Evolutionary conservation across 1,284 basidiomycete genomes (phyloP).

Genomic region (Pseudozyma pruni): DNA sequence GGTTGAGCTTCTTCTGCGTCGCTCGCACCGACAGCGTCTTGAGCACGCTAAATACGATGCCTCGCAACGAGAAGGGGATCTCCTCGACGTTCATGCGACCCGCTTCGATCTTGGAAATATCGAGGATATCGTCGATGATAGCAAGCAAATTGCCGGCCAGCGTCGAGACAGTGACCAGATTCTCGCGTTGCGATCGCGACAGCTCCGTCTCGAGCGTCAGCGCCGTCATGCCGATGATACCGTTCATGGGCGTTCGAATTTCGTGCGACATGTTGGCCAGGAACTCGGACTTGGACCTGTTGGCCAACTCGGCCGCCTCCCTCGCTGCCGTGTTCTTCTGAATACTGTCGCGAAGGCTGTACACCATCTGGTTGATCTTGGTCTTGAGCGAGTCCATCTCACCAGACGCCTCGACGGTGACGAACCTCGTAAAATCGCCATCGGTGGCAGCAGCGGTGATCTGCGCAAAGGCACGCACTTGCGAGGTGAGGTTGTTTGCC

Average conservation of each 20-base stretch:
- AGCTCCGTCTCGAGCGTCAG: constrained; percentile 92
- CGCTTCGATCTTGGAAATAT: constrained; percentile 75
- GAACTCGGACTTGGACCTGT: constrained; percentile 96
- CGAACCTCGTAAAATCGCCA: constrained; percentile 98
- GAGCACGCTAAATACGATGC: constrained; percentile 95
- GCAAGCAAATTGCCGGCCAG: constrained; percentile 90
- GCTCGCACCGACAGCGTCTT: constrained; percentile 98
- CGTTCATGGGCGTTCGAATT: constrained; percentile 68
- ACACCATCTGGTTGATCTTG: constrained; percentile 99
- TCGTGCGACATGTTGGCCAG: constrained; percentile 69
- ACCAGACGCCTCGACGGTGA: constrained; percentile 97
- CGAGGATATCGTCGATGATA: constrained; percentile 77
- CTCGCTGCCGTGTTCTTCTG: constrained; percentile 99
- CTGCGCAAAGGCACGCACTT: constrained; percentile 98
- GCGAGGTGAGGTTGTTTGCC: constrained; percentile 89
- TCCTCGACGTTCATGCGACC: constrained; percentile 99
- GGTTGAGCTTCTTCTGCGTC: constrained; percentile 94
- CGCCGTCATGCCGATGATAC: constrained; percentile 99
- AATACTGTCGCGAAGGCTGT: constrained; percentile 93
- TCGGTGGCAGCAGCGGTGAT: constrained; percentile 99
- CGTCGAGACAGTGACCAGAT: constrained; percentile 92
- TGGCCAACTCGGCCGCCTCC: constrained; percentile 92
- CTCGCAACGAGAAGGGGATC: constrained; percentile 95
- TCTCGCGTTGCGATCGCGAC: constrained; percentile 89
- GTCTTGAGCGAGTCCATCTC: constrained; percentile 99